These are phyloP conservation scores for Paspalum notatum DNA, from an alignment of 176 grass and related monocot species.

Conservation along the genomic window DNA sequence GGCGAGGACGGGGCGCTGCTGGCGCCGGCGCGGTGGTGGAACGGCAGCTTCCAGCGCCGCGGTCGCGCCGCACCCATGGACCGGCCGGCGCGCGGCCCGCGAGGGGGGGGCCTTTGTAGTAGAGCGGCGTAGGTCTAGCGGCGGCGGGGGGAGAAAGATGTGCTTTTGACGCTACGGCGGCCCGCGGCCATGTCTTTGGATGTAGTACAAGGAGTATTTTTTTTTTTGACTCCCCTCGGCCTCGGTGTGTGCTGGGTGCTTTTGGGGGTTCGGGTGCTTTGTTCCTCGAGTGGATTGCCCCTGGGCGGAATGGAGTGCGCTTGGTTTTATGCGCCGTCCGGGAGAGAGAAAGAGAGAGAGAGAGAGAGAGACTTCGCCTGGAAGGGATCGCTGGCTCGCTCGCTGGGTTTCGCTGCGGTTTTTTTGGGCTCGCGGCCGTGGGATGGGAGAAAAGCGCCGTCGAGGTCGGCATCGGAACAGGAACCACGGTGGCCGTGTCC, in stretches of 20 bases:
- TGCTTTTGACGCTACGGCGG: slow-evolving; percentile 22
- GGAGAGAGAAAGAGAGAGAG: background rate
- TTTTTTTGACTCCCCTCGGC: background rate
- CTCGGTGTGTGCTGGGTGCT: background rate
- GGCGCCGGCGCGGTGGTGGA: slow-evolving; percentile 44
- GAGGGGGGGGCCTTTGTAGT: background rate
- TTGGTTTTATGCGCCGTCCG: slow-evolving; percentile 50
- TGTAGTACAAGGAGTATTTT: too few relatives aligned
- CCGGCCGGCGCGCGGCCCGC: background rate
- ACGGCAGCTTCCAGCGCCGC: slow-evolving; percentile 69
- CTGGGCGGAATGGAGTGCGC: background rate
- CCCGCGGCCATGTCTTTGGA: background rate
- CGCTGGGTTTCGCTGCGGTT: too few relatives aligned
- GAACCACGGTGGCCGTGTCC: too few relatives aligned
- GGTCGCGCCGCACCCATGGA: slow-evolving; percentile 55
- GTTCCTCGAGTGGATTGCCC: slow-evolving; percentile 28
- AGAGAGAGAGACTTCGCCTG: slow-evolving; percentile 22
- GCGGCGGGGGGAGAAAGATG: background rate
- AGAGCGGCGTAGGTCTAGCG: too few relatives aligned
- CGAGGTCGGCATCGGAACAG: too few relatives aligned
- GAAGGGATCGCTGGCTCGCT: slow-evolving; percentile 39
- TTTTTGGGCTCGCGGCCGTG: too few relatives aligned
- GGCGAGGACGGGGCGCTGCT: slow-evolving; percentile 33
- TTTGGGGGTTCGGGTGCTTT: slow-evolving; percentile 50
- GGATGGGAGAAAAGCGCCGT: too few relatives aligned